These are phyloP conservation scores for Mortierella sp. DNA, from an alignment of 371 early-diverging fungal genomes.

Conservation along the genomic window DNA sequence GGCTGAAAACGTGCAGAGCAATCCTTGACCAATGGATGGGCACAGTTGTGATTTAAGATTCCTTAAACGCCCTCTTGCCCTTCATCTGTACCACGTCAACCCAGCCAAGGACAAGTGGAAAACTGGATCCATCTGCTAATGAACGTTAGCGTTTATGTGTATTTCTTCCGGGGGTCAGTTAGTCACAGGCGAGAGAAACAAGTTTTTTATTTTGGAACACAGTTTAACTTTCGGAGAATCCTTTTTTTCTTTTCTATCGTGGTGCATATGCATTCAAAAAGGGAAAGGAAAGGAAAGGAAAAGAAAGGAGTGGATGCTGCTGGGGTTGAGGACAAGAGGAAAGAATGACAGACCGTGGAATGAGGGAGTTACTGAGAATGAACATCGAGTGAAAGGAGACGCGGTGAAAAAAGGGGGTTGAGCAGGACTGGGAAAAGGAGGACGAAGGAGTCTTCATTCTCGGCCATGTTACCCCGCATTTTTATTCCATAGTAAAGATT, in stretches of 20 bases:
- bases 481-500: neutral
- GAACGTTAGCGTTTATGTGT: no score
- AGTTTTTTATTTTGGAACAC: neutral
- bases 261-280: neutral
- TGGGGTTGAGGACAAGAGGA: neutral
- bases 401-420: neutral
- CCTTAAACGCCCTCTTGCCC: constrained; percentile 5
- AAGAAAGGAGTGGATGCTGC: neutral
- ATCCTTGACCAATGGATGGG: neutral
- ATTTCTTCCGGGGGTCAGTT: neutral
- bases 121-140: neutral
- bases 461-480: neutral
- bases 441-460: neutral
- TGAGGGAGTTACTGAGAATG: neutral
- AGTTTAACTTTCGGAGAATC: constrained; percentile 9
- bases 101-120: neutral
- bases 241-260: neutral
- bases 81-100: neutral
- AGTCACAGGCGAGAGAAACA: neutral
- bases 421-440: neutral
- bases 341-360: neutral
- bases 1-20: neutral
- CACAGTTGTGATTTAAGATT: neutral
- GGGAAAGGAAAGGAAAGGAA: neutral
- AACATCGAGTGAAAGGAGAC: neutral